Percentiles rank a stretch among this genome's conserved stretches.
Evolutionary conservation across 208 protist genomes (phyloP).

Genomic region (Acanthamoeba sp.): DNA sequence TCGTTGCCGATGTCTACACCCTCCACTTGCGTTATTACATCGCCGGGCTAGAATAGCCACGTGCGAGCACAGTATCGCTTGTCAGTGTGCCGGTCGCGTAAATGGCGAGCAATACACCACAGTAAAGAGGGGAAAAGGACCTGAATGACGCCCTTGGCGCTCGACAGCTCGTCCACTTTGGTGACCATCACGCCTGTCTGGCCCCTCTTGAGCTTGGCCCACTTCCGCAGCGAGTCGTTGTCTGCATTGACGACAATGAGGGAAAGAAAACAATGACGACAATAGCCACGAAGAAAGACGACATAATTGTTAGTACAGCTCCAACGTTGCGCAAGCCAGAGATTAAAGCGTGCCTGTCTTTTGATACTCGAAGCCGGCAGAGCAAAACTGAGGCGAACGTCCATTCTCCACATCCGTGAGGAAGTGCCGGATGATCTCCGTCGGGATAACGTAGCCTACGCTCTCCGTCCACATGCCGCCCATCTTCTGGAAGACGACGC

Average conservation of each 20-base stretch:
- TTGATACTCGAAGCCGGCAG: slow-evolving; percentile 28
- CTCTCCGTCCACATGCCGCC: slow-evolving; percentile 40
- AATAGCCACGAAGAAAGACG: neutral
- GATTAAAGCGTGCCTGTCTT: neutral
- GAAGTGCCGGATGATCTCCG: slow-evolving; percentile 63
- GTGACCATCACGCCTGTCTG: slow-evolving; percentile 52
- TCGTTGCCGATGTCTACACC: slow-evolving; percentile 37
- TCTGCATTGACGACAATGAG: neutral
- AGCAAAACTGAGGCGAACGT: slow-evolving; percentile 39
- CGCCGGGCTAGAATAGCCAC: neutral
- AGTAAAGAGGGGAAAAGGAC: neutral
- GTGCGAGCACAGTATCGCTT: neutral
- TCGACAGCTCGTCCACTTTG: slow-evolving; percentile 30
- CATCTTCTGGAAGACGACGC: slow-evolving; percentile 62
- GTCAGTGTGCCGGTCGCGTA: neutral
- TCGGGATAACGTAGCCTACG: slow-evolving; percentile 26
- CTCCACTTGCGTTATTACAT: neutral
- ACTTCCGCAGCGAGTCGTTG: neutral
- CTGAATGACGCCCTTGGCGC: slow-evolving; percentile 34
- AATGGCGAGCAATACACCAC: no score
- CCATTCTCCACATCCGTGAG: slow-evolving; percentile 38
- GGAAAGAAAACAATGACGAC: neutral
- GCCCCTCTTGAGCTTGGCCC: slow-evolving; percentile 30
- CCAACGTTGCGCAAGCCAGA: neutral
- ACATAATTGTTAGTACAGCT: no score